Conservation (phyloP, 495 filamentous ascomycete species). For the Annulohypoxylon bovei region DNA sequence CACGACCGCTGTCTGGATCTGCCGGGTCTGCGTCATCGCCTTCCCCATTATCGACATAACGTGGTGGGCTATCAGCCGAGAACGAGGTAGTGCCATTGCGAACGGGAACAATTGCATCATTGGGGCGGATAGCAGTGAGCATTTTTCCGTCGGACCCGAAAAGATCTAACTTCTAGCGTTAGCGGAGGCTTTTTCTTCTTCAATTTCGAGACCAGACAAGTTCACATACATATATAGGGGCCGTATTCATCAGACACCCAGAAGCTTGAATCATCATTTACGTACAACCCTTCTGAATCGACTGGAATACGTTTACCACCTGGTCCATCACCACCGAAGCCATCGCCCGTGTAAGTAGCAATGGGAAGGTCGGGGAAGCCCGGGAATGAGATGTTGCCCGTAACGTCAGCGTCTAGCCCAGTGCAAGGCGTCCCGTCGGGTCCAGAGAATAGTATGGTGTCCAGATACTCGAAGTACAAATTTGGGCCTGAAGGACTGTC, state of each 20-base stretch:
- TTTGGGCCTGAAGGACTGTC: constrained; percentile 70
- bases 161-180: constrained; percentile 45
- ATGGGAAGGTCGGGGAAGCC: constrained; percentile 73
- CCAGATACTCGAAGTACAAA: constrained; percentile 69
- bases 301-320: constrained; percentile 71
- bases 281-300: constrained; percentile 77
- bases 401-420: constrained; percentile 73
- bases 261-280: constrained; percentile 71
- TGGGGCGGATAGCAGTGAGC: constrained; percentile 72
- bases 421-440: constrained; percentile 75
- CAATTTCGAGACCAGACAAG: background rate
- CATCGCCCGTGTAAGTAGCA: constrained; percentile 75
- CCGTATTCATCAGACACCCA: constrained; percentile 87
- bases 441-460: constrained; percentile 73
- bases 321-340: constrained; percentile 68
- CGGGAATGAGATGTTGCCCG: constrained; percentile 60
- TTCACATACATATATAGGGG: constrained; percentile 70
- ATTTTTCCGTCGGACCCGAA: constrained; percentile 70
- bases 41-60: constrained; percentile 57
- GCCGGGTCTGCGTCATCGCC: constrained; percentile 50
- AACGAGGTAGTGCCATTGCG: constrained; percentile 65
- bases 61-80: constrained; percentile 63
- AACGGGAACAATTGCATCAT: constrained; percentile 71
- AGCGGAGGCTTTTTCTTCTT: background rate
- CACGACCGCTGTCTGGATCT: constrained; percentile 70